These are phyloP conservation scores for Byssothecium circinans DNA, from an alignment of 2,329 filamentous ascomycete species.

Conservation along the genomic window DNA sequence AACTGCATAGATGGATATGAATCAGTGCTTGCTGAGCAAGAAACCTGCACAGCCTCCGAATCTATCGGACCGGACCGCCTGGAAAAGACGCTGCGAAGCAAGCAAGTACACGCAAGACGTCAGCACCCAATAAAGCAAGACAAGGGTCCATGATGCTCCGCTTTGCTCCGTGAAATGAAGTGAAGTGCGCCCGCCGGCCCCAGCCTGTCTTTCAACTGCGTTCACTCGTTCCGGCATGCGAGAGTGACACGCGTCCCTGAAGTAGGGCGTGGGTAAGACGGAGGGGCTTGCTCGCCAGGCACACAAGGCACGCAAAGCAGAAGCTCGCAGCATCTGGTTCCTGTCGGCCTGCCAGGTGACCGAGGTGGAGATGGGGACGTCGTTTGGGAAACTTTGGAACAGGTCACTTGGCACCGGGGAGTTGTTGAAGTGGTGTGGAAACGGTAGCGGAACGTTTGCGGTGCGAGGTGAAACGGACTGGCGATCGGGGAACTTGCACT, in stretches of 20 bases:
- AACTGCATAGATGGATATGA: too few relatives aligned
- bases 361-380: neutral
- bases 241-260: neutral
- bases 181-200: too few relatives aligned
- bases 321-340: constrained; percentile 1
- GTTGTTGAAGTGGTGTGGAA: neutral
- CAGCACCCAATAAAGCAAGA: constrained; percentile 6
- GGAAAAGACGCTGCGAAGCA: neutral
- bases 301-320: neutral
- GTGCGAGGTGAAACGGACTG: constrained; percentile 20
- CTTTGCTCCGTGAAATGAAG: neutral
- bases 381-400: neutral
- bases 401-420: neutral
- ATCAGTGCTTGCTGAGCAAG: too few relatives aligned
- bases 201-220: too few relatives aligned
- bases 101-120: constrained; percentile 3
- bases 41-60: constrained; percentile 1
- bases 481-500: neutral
- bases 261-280: constrained; percentile 6
- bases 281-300: constrained; percentile 1
- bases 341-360: neutral
- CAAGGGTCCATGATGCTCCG: constrained; percentile 2
- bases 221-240: neutral
- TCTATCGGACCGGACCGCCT: neutral
- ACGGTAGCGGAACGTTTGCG: constrained; percentile 12